Conservation (phyloP, 140 eudicot species). For the Cichorium intybus region DNA sequence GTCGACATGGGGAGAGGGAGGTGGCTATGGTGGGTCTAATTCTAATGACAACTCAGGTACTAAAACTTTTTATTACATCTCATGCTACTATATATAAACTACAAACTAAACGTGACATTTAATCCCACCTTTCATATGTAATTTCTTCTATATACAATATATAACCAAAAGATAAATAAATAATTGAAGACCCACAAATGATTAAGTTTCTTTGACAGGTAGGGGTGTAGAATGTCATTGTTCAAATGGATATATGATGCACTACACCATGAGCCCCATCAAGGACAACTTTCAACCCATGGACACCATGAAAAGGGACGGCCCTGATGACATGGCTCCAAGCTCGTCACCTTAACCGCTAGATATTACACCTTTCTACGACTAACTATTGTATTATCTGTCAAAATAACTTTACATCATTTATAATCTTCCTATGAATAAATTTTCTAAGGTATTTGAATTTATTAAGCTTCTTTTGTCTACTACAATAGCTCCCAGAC, state of each 20-base stretch:
- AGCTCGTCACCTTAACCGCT: conserved; percentile 14
- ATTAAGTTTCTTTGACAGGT: background rate
- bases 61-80: no score
- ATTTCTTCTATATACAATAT: no score
- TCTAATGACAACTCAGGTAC: conserved; percentile 1
- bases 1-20: conserved; percentile 24
- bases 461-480: background rate
- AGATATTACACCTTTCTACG: background rate
- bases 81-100: no score
- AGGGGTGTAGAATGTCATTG: background rate
- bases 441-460: background rate
- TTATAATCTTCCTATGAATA: conserved; percentile 10
- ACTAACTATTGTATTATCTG: background rate
- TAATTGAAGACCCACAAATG: background rate
- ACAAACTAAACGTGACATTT: no score
- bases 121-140: no score
- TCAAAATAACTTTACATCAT: background rate
- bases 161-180: no score
- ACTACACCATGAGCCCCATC: background rate
- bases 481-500: background rate
- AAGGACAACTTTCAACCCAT: background rate
- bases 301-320: background rate
- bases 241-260: background rate
- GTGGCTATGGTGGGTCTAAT: conserved; percentile 12
- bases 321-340: conserved; percentile 5